A percentile compares a stretch with the other conserved stretches of the same genome.
These are phyloP conservation scores for Escallonia herrerae DNA, from an alignment of 129 eudicot species.

Conservation along the genomic window DNA sequence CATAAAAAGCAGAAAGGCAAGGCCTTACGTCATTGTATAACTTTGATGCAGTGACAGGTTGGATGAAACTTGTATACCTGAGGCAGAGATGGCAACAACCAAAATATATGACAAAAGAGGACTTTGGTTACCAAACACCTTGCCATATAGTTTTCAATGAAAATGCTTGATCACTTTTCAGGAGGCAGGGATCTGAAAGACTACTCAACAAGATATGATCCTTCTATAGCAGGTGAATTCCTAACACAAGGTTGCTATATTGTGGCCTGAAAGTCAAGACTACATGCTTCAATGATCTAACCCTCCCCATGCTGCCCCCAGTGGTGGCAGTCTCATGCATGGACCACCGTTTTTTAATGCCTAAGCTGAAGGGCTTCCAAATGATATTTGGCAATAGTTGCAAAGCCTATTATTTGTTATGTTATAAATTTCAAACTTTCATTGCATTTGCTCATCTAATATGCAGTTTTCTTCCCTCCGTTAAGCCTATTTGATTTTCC, in stretches of 20 bases:
- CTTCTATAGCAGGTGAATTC: too few species aligned
- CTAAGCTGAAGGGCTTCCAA: not conserved
- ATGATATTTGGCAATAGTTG: too few species aligned
- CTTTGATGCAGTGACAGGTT: constrained; percentile 85
- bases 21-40: constrained; percentile 66
- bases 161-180: not conserved
- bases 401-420: too few species aligned
- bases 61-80: constrained; percentile 93
- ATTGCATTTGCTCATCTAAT: too few species aligned
- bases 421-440: too few species aligned
- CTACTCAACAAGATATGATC: not conserved
- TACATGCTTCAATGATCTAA: too few species aligned
- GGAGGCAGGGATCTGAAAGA: not conserved
- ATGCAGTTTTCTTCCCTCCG: too few species aligned
- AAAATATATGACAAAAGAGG: not conserved
- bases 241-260: too few species aligned
- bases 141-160: not conserved
- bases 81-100: constrained; percentile 10
- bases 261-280: too few species aligned
- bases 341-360: not conserved
- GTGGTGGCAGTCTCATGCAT: too few species aligned
- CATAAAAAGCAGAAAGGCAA: not conserved
- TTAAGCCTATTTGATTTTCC: too few species aligned
- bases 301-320: too few species aligned
- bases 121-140: not conserved